phyloP scores from a whole-genome alignment of 441 rosid genomes.

The Populus trichocarpa region DNA sequence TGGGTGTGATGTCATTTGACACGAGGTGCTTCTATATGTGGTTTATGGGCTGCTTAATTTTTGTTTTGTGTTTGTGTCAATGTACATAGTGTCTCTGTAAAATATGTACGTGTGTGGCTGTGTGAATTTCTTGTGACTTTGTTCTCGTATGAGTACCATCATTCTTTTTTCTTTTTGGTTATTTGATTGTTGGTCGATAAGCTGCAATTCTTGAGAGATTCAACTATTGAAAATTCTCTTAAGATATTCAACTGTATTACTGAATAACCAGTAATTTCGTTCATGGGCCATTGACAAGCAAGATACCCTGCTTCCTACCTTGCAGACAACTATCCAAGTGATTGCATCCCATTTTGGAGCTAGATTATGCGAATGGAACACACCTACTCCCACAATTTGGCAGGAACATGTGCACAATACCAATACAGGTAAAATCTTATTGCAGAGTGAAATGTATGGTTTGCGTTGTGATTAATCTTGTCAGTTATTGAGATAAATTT shows the following conservation, averaged over 20 bases:
- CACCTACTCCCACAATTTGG: constrained; percentile 96
- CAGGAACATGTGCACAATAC: constrained; percentile 72
- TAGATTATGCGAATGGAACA: constrained; percentile 74
- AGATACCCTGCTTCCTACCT: constrained; percentile 17
- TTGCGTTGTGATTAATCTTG: neutral
- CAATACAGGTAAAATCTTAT: constrained; percentile 48
- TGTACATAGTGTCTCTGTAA: neutral
- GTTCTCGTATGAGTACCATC: neutral
- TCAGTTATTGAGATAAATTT: neutral
- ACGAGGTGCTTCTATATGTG: neutral
- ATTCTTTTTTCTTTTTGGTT: neutral
- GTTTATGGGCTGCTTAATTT: neutral
- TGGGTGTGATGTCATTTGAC: neutral
- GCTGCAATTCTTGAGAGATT: neutral
- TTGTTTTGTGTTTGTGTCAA: neutral
- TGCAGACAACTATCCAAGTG: constrained; percentile 61
- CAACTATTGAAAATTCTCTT: neutral
- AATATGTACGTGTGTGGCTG: neutral
- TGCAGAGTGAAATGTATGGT: neutral
- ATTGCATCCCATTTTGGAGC: constrained; percentile 79
- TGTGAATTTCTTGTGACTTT: neutral
- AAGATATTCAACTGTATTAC: neutral
- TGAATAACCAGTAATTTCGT: constrained; percentile 2
- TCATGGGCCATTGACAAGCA: constrained; percentile 10
- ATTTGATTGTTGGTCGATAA: neutral